Evolutionary conservation across 1,139 yeast species (phyloP).

Genomic region (Trichomonascaceae sp.): DNA sequence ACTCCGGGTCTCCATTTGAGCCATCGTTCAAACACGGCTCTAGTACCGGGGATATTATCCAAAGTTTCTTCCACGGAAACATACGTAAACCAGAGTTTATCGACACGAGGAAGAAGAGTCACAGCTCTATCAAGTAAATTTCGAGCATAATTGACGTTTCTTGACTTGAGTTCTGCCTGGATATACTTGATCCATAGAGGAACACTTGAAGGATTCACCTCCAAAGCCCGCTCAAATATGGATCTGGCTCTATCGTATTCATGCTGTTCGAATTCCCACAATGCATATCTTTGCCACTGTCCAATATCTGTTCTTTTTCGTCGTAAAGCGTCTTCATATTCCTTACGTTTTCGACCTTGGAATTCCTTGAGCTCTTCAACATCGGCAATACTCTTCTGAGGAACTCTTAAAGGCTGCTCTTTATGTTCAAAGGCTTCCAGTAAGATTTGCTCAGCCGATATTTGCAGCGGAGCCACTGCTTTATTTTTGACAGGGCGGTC

Average conservation of each 20-base stretch:
- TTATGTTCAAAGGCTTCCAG: conserved; percentile 50
- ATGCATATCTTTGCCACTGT: conserved; percentile 91
- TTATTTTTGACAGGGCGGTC: conserved; percentile 34
- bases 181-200: conserved; percentile 86
- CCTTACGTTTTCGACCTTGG: conserved; percentile 71
- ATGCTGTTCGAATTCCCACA: conserved; percentile 75
- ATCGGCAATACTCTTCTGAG: conserved; percentile 55
- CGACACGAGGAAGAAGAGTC: conserved; percentile 65
- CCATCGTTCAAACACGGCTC: conserved; percentile 76
- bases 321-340: conserved; percentile 78
- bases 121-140: conserved; percentile 78
- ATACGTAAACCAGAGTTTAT: conserved; percentile 74
- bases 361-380: conserved; percentile 70
- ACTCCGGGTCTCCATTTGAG: conserved; percentile 53
- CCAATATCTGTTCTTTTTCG: conserved; percentile 74
- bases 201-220: conserved; percentile 64
- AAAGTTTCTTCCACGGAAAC: conserved; percentile 78
- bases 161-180: conserved; percentile 64
- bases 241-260: conserved; percentile 78
- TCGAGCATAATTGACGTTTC: conserved; percentile 82
- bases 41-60: conserved; percentile 55
- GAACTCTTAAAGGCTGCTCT: conserved; percentile 38
- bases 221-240: conserved; percentile 80
- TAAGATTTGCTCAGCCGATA: conserved; percentile 52
- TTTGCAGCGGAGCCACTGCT: conserved; percentile 45